Evolutionary conservation across 192 early-diverging fungal species (phyloP).

Genomic region (Dissophora ornata): DNA sequence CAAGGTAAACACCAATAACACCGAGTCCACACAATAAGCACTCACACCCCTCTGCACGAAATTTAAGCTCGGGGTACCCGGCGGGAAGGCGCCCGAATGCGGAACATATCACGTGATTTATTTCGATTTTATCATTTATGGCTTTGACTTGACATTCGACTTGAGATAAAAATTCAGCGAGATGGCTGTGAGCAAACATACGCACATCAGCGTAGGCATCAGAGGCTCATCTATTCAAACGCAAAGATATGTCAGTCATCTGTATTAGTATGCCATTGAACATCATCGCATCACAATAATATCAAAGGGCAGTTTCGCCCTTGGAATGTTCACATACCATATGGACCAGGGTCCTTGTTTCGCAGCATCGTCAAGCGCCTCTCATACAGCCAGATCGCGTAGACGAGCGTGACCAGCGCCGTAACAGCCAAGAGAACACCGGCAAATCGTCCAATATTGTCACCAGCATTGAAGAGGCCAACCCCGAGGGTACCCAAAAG

Average conservation of each 20-base stretch:
- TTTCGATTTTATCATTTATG: slow-evolving; percentile 11
- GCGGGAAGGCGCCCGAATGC: too few relatives aligned
- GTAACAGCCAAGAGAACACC: slow-evolving; percentile 79
- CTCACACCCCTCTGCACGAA: too few relatives aligned
- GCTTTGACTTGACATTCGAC: slow-evolving; percentile 50
- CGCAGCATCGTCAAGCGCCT: slow-evolving; percentile 75
- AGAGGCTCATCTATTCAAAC: slow-evolving; percentile 68
- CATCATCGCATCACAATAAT: too few relatives aligned
- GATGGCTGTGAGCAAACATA: slow-evolving; percentile 68
- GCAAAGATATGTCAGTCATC: neutral
- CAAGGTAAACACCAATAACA: too few relatives aligned
- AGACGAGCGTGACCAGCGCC: slow-evolving; percentile 75
- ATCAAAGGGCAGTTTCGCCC: too few relatives aligned
- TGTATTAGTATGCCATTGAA: too few relatives aligned
- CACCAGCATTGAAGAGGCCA: slow-evolving; percentile 81
- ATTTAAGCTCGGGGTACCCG: too few relatives aligned
- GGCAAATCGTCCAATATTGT: slow-evolving; percentile 71
- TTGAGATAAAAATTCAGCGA: slow-evolving; percentile 66
- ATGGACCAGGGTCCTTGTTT: slow-evolving; percentile 65
- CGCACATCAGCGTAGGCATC: slow-evolving; percentile 77
- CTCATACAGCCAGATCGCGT: slow-evolving; percentile 77
- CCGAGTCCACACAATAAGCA: too few relatives aligned
- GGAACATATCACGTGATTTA: slow-evolving; percentile 13
- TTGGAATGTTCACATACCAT: slow-evolving; percentile 56
- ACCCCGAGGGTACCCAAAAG: slow-evolving; percentile 76